Conservation (phyloP, 257 asterid genomes). For the Catharanthus roseus region DNA sequence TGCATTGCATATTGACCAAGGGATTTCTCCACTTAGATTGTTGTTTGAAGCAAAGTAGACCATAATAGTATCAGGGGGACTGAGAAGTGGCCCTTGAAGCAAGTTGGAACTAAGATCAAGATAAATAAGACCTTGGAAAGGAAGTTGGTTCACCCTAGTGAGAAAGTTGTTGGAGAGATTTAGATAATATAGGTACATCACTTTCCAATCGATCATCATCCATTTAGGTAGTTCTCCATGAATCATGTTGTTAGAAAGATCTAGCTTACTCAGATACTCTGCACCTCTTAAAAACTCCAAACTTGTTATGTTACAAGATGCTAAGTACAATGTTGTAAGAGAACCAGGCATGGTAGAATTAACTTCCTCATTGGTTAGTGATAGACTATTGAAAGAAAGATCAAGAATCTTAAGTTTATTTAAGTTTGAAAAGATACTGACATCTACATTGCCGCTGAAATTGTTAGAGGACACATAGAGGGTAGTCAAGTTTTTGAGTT, state of each 20-base stretch:
- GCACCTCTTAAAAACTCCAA: constrained; percentile 2
- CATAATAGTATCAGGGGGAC: neutral
- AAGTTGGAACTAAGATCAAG: constrained; percentile 12
- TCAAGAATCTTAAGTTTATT: constrained; percentile 11
- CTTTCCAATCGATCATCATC: constrained; percentile 3
- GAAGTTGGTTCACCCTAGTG: neutral
- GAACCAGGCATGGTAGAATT: neutral
- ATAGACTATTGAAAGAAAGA: constrained; percentile 19
- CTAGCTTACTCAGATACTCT: neutral
- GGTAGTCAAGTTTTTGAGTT: constrained; percentile 13
- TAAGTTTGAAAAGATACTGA: constrained; percentile 21
- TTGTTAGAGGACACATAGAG: constrained; percentile 23
- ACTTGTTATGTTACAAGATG: constrained; percentile 1
- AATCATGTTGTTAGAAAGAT: constrained; percentile 15
- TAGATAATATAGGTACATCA: neutral
- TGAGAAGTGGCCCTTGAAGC: constrained; percentile 11
- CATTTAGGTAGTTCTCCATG: constrained; percentile 11
- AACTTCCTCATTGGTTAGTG: neutral
- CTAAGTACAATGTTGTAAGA: neutral
- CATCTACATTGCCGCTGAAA: constrained; percentile 19
- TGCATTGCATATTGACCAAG: constrained; percentile 16
- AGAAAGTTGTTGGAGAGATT: constrained; percentile 16
- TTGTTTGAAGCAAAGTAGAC: constrained; percentile 13
- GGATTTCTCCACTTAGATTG: constrained; percentile 15
- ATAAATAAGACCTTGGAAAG: neutral